A percentile compares a stretch with the other conserved stretches of the same genome.
Evolutionary conservation across 192 early-diverging fungal genomes (phyloP).

Genomic region (Gonapodya prolifera): DNA sequence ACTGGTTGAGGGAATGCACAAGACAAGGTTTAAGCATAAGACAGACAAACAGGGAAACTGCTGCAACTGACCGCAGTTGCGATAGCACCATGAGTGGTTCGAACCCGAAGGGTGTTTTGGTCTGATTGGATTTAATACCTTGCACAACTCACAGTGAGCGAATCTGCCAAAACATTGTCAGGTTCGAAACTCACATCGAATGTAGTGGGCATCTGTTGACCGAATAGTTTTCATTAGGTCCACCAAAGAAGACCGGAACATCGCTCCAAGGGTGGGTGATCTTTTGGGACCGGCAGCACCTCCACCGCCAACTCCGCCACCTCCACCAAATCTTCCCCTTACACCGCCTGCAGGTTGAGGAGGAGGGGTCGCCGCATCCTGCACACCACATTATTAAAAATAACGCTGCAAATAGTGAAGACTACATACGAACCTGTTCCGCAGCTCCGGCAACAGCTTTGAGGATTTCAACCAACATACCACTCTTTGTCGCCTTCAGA

Average conservation of each 20-base stretch:
- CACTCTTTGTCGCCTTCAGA: slow-evolving; percentile 60
- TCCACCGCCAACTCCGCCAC: not conserved
- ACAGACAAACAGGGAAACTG: not conserved
- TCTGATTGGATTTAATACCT: slow-evolving; percentile 91
- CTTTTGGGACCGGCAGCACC: slow-evolving; percentile 6
- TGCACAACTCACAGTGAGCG: not conserved
- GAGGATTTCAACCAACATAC: slow-evolving; percentile 71
- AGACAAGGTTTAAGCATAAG: no score
- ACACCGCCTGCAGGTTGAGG: no score
- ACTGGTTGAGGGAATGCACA: not conserved
- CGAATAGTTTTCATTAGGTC: slow-evolving; percentile 91
- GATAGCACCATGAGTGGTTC: slow-evolving; percentile 88
- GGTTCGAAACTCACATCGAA: slow-evolving; percentile 56
- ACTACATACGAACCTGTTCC: not conserved
- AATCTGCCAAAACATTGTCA: not conserved
- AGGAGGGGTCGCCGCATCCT: not conserved
- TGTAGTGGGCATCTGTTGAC: slow-evolving; percentile 87
- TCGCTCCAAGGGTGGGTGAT: slow-evolving; percentile 77
- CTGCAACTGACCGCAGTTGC: slow-evolving; percentile 52
- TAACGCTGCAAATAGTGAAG: not conserved
- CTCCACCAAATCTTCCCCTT: not conserved
- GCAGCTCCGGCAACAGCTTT: slow-evolving; percentile 17
- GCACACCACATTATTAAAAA: not conserved
- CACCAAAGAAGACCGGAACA: slow-evolving; percentile 87
- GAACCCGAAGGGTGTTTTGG: slow-evolving; percentile 80